Conservation (phyloP, 176 grass and related monocot genomes). For the Phoenix roebelenii region DNA sequence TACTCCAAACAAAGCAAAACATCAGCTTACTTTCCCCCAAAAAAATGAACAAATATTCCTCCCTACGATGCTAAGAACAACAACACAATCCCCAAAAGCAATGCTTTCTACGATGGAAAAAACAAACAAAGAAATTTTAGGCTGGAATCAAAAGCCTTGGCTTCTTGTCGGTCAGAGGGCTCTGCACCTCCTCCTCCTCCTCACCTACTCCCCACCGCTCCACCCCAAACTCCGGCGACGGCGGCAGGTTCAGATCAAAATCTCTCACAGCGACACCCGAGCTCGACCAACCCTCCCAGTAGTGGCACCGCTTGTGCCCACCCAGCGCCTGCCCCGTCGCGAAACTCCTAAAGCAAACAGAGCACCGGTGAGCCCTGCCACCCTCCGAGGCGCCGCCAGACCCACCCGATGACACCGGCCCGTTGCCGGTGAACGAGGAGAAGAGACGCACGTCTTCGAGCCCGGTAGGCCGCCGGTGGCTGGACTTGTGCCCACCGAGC, state of each 20-base stretch:
- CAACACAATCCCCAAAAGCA: too few species aligned
- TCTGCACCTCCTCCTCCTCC: conserved; percentile 64
- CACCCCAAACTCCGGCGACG: conserved; percentile 18
- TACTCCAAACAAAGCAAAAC: too few species aligned
- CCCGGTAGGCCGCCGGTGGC: conserved; percentile 37
- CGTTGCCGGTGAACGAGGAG: not conserved
- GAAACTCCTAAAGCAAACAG: conserved; percentile 48
- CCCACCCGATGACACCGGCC: not conserved
- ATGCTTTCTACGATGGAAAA: not conserved
- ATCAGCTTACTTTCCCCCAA: too few species aligned
- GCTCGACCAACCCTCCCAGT: conserved; percentile 52
- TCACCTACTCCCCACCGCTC: conserved; percentile 19
- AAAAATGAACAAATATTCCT: too few species aligned
- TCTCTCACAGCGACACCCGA: conserved; percentile 18
- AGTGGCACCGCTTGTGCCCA: conserved; percentile 82
- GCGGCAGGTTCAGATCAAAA: conserved; percentile 55
- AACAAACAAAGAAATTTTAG: conserved; percentile 2
- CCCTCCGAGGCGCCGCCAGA: not conserved
- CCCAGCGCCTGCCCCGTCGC: conserved; percentile 69
- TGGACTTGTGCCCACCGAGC: conserved; percentile 79
- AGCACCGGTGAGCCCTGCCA: conserved; percentile 38
- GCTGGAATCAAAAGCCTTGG: conserved; percentile 16
- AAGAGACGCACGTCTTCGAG: not conserved
- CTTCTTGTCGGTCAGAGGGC: conserved; percentile 62
- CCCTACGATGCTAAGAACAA: too few species aligned